Evolutionary conservation across 768 basidiomycete genomes (phyloP), one percentile per base, ranked within the genome.

Genomic region (Lyophyllum shimeji): DNA sequence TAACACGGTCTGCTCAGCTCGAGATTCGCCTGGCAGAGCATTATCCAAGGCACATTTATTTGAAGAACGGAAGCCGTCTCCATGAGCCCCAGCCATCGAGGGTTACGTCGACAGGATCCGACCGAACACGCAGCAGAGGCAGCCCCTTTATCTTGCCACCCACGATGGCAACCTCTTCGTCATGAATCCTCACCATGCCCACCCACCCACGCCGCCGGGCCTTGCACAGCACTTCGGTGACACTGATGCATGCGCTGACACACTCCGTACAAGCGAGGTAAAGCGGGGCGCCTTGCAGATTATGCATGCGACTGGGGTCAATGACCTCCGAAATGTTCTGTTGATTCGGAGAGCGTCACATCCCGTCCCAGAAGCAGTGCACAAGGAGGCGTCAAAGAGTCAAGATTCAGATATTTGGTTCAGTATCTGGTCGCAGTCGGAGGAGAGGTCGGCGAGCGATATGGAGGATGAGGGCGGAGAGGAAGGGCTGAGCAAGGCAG

Each of bases 81-180:
- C 70, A 81, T 31, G 92, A 95, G 63, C 95, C 95, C 85, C 87
- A 0, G 81, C 84, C 0, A 75, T 96, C 46, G 95, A 98, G 71
- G 95, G 95, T 2, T 97, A 90, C 70, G 74, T 95, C 42, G 82
- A 90, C 57, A 85, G 86, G 46, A 78, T 91, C 63, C 80, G 76
- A 59, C 78, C 83, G 2, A 84, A 82, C 60, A 75, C 81, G 18
- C 82, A 84, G 57, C 66, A 69, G 25, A 83, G 78, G 51, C 82
- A 88, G 53, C 76, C 76, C 3, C 63, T 88, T 13, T 95, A 94
- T 70, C 76, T 95, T 37, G 72, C 81, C 24, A 83, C 83, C 6
- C 90, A 93, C 63, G 80, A 86, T 51, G 89, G 90, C 5, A 81
- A 83, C 63, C 70, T 95, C 27, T 93, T 93, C 70, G 76, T 81